These are phyloP conservation scores for Meyerozyma sp. DNA, from an alignment of 1,139 yeast genomes.

Conservation along the genomic window DNA sequence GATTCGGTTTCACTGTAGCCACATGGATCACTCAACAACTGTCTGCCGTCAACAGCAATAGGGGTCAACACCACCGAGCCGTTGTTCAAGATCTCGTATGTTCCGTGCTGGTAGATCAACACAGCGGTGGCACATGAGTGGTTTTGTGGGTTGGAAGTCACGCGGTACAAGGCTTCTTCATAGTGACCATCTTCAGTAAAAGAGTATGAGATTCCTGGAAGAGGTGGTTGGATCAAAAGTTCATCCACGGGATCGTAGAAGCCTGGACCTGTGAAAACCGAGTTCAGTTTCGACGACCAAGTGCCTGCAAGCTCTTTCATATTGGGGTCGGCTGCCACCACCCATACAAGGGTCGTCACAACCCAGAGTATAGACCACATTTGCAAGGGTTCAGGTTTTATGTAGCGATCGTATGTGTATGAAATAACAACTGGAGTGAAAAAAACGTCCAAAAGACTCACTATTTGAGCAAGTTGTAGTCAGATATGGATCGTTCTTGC, in stretches of 20 bases:
- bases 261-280: constrained; percentile 96
- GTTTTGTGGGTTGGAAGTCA: constrained; percentile 62
- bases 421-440: too few relatives aligned
- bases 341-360: not conserved
- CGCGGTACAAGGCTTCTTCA: constrained; percentile 85
- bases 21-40: constrained; percentile 85
- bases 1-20: constrained; percentile 38
- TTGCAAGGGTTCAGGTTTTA: too few relatives aligned
- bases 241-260: constrained; percentile 96
- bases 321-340: constrained; percentile 11
- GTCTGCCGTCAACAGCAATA: constrained; percentile 86
- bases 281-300: constrained; percentile 89
- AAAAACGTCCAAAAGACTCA: too few relatives aligned
- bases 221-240: constrained; percentile 85
- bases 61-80: constrained; percentile 73
- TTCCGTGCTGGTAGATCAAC: constrained; percentile 85
- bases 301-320: constrained; percentile 67
- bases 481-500: not conserved
- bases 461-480: too few relatives aligned
- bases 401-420: not conserved
- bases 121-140: constrained; percentile 84
- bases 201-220: constrained; percentile 90
- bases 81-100: constrained; percentile 54
- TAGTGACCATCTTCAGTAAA: constrained; percentile 87
- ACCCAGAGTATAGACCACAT: not conserved